Conservation (phyloP, 164 flowering plant genomes). For the Macadamia integrifolia region DNA sequence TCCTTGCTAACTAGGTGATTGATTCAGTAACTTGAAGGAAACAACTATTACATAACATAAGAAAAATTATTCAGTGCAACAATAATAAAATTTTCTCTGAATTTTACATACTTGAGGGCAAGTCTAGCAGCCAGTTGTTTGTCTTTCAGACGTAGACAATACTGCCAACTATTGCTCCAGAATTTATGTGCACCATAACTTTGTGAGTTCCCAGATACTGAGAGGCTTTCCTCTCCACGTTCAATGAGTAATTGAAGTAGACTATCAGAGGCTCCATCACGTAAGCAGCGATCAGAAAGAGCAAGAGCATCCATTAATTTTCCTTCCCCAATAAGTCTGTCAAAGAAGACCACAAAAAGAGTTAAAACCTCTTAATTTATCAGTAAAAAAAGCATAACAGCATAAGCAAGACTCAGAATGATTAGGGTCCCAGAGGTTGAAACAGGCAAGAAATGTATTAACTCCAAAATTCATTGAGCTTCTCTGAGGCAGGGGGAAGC, state of each 20-base stretch:
- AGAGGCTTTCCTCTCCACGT: slow-evolving; percentile 54
- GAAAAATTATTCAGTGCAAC: background rate
- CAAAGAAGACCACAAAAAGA: slow-evolving; percentile 1
- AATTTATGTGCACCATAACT: slow-evolving; percentile 35
- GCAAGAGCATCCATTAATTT: slow-evolving; percentile 95
- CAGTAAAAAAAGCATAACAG: background rate
- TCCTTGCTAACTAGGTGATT: background rate
- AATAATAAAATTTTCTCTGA: background rate
- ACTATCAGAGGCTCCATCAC: slow-evolving; percentile 92
- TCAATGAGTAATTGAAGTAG: slow-evolving; percentile 82
- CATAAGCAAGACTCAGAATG: background rate
- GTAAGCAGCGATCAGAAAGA: slow-evolving; percentile 93
- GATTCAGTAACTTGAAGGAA: no score
- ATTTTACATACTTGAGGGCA: slow-evolving; percentile 65
- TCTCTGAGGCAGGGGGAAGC: no score
- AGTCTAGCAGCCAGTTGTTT: slow-evolving; percentile 86
- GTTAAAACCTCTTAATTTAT: background rate
- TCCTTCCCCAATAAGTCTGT: slow-evolving; percentile 83
- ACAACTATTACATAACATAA: background rate
- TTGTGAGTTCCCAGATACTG: slow-evolving; percentile 39
- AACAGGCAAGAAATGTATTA: no score
- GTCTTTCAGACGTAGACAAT: slow-evolving; percentile 84
- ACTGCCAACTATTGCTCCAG: slow-evolving; percentile 92
- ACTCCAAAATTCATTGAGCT: no score
- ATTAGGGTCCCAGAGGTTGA: no score